Evolutionary conservation across 371 early-diverging fungal species (phyloP).

Genomic region (Mortierella sp.): DNA sequence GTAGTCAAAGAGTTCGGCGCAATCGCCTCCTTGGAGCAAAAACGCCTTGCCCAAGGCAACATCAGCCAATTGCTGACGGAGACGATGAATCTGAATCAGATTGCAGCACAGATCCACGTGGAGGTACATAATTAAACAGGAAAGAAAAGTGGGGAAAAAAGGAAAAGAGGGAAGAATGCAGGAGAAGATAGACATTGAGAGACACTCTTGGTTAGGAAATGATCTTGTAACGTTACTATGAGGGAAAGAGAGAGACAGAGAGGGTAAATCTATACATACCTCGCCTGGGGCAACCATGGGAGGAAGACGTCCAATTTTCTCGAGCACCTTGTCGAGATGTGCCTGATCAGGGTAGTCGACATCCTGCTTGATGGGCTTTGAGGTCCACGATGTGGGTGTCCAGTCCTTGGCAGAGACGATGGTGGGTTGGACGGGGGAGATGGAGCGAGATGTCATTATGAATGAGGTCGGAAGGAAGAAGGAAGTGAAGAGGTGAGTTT

Average conservation of each 20-base stretch:
- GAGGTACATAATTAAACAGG: not conserved
- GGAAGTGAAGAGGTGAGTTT: not conserved
- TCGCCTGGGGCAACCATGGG: conserved; percentile 93
- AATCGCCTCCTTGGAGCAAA: conserved; percentile 97
- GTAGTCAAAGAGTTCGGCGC: conserved; percentile 98
- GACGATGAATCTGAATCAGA: conserved; percentile 80
- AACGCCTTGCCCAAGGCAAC: conserved; percentile 94
- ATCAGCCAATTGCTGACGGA: conserved; percentile 87
- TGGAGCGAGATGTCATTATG: conserved; percentile 35
- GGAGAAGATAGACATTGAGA: not conserved
- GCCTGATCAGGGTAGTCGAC: conserved; percentile 88
- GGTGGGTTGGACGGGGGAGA: conserved; percentile 23
- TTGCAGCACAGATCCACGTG: conserved; percentile 1
- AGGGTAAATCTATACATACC: conserved; percentile 60
- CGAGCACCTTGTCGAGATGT: conserved; percentile 78
- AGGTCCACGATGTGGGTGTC: conserved; percentile 87
- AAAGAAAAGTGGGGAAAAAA: not conserved
- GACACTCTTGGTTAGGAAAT: not conserved
- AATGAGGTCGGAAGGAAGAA: not conserved
- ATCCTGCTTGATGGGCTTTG: conserved; percentile 91
- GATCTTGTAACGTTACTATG: not conserved
- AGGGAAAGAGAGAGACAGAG: not conserved
- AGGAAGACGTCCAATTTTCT: conserved; percentile 86
- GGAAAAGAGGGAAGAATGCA: not conserved
- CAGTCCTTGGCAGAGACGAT: conserved; percentile 66